phyloP scores from a whole-genome alignment of 345 rosid genomes.

The Acer saccharum region DNA sequence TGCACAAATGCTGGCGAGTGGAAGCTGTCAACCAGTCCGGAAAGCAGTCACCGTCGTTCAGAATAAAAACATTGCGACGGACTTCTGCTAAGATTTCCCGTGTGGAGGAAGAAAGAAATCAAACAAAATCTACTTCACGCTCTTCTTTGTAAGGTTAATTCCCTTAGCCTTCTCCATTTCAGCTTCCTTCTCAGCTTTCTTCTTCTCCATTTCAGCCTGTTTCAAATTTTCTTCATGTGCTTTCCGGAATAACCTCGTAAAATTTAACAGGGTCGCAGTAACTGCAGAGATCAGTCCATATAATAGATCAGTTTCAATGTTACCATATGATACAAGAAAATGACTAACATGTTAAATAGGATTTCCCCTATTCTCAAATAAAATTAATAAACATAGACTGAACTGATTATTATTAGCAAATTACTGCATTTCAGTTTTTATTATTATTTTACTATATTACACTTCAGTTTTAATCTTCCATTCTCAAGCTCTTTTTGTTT shows the following conservation, averaged over 20 bases:
- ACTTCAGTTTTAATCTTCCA: not conserved
- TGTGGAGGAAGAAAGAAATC: constrained; percentile 13
- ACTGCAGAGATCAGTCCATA: constrained; percentile 52
- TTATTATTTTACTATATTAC: not conserved
- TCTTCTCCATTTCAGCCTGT: constrained; percentile 88
- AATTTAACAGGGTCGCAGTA: constrained; percentile 79
- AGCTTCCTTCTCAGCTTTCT: constrained; percentile 90
- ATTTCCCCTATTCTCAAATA: not conserved
- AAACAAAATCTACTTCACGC: constrained; percentile 44
- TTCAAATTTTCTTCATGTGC: constrained; percentile 94
- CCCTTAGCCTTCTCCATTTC: constrained; percentile 92
- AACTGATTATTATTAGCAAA: not conserved
- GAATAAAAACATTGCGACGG: constrained; percentile 18
- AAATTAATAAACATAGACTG: not conserved
- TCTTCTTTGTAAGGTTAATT: constrained; percentile 59
- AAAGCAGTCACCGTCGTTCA: constrained; percentile 23
- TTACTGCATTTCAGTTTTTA: not conserved
- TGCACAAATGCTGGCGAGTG: constrained; percentile 15
- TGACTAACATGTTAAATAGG: not conserved
- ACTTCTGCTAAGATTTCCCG: constrained; percentile 29
- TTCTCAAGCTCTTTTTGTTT: not conserved
- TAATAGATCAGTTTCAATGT: constrained; percentile 17
- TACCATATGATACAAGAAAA: constrained; percentile 1
- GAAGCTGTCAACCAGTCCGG: constrained; percentile 21
- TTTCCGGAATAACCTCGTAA: constrained; percentile 82